A percentile compares a stretch with the other conserved stretches of the same genome.
Evolutionary conservation across 1,284 basidiomycete species (phyloP).

Genomic region (Sporisorium graminicola): DNA sequence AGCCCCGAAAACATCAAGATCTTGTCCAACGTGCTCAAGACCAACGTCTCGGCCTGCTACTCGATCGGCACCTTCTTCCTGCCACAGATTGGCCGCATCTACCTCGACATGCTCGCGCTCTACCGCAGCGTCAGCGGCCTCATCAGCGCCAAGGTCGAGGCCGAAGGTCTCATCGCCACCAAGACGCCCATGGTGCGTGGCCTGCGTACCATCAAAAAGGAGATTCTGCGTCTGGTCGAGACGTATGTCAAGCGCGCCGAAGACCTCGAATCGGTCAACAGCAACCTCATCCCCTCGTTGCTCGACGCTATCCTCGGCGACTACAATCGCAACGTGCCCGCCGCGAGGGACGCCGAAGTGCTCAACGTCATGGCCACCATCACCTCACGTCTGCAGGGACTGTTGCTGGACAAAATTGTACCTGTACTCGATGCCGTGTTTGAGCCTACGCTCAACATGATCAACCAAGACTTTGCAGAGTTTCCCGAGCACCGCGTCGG

Average conservation of each 20-base stretch:
- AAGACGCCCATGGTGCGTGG: constrained; percentile 97
- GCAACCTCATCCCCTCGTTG: constrained; percentile 92
- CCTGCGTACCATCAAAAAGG: constrained; percentile 97
- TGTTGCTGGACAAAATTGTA: constrained; percentile 91
- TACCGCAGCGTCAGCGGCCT: constrained; percentile 99
- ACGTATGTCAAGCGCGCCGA: constrained; percentile 97
- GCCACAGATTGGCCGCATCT: constrained; percentile 94
- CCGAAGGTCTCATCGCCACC: constrained; percentile 84
- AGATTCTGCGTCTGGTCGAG: constrained; percentile 94
- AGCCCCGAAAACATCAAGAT: constrained; percentile 97
- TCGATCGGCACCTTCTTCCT: constrained; percentile 97
- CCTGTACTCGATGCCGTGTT: constrained; percentile 97
- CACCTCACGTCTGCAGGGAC: constrained; percentile 72
- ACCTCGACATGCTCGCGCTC: constrained; percentile 97
- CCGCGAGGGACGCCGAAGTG: constrained; percentile 95
- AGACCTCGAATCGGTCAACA: constrained; percentile 91
- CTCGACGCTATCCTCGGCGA: constrained; percentile 97
- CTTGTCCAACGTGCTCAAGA: constrained; percentile 95
- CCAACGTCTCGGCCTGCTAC: constrained; percentile 96
- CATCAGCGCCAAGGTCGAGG: constrained; percentile 91
- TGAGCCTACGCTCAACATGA: constrained; percentile 97
- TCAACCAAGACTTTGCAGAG: constrained; percentile 98
- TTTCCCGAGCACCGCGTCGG: constrained; percentile 97
- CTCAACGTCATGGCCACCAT: constrained; percentile 99
- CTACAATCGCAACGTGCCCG: constrained; percentile 93